Base-by-base conservation (phyloP, 2,329 filamentous ascomycete species). In the Emmonsiellopsis sp. region DNA sequence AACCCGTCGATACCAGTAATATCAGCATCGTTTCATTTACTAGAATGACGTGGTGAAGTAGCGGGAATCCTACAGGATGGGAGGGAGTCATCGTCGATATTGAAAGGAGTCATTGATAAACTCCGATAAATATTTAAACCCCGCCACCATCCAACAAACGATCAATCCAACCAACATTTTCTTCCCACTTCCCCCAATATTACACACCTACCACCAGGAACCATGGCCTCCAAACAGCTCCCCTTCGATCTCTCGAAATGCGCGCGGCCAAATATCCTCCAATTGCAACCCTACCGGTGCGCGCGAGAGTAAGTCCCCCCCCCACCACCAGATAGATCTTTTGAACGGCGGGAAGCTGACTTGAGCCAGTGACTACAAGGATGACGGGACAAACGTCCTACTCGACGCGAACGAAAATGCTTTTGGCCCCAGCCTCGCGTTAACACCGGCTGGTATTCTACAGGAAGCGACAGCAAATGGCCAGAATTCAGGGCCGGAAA, bases 391-490 rank as follows among this genome's bases (percentile, higher is more conserved):
- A 55, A 97, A 97, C 66, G 84, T 97, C 64, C 85, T 98, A 51
- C 86, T 98, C 60, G 93, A 98, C 69, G 93, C 93, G 62, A 98
- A 98, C 66, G 93, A 98, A 75, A 98, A 98, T 67, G 90, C 93
- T 55, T 96, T 86, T 65, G 93, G 93, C 0, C 92, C 93, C 0
- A 86, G 88, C 1, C 75, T 96, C 48, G 74, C 78, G 2, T 62
- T 84, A 48, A 70, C 71, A 32, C 63, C 66, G 1, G 65, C 78
- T 41, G 74, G 76, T 9, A 74, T 76, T 49, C 71, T 80, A 9
- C 67, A 76, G 50, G n/a, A 49, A 47, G 67, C 73, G 2, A 65
- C 62, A 30, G 59, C 59, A 42, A 73, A 73, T 58, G 70, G 72
- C 9, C 59, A 65, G 52, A 58, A 64, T 49, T 64, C 67, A 3